Evolutionary conservation across 495 filamentous ascomycete genomes (phyloP).

Genomic region (Chaetomium cochliodes): DNA sequence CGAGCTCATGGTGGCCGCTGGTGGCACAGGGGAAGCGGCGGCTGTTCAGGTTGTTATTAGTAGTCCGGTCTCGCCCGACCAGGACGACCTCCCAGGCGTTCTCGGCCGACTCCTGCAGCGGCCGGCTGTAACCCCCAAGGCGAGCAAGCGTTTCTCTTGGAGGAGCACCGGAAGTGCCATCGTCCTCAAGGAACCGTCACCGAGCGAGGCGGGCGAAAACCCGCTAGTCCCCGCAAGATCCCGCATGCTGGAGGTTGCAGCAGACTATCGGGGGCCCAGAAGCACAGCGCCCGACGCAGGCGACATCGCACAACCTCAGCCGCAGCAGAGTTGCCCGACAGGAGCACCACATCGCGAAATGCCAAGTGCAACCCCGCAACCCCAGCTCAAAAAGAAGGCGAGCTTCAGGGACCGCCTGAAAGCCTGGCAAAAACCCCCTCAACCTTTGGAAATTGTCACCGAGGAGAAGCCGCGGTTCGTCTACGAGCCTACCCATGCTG

Average conservation of each 20-base stretch:
- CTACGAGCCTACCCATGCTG: slow-evolving; percentile 36
- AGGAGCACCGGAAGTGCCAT: background rate
- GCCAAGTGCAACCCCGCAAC: slow-evolving; percentile 20
- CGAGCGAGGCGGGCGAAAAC: background rate
- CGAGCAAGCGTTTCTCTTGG: background rate
- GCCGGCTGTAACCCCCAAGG: slow-evolving; percentile 15
- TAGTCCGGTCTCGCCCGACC: slow-evolving; percentile 20
- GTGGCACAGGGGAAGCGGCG: slow-evolving; percentile 15
- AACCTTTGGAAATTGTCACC: background rate
- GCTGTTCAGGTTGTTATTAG: slow-evolving; percentile 23
- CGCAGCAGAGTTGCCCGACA: slow-evolving; percentile 5
- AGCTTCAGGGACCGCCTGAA: slow-evolving; percentile 33
- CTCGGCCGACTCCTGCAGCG: slow-evolving; percentile 22
- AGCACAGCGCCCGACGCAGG: slow-evolving; percentile 8
- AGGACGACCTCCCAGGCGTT: slow-evolving; percentile 9
- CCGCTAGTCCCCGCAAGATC: background rate
- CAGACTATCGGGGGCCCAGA: background rate
- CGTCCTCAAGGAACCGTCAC: background rate
- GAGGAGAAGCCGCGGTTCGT: slow-evolving; percentile 27
- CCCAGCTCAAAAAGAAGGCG: slow-evolving; percentile 28
- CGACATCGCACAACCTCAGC: slow-evolving; percentile 19
- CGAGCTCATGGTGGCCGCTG: background rate
- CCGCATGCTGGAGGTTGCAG: slow-evolving; percentile 1
- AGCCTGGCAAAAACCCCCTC: slow-evolving; percentile 22
- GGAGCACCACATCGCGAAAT: slow-evolving; percentile 18